These are phyloP conservation scores for Pythium dissotocum DNA, from an alignment of 352 stramenopile genomes.

Conservation along the genomic window DNA sequence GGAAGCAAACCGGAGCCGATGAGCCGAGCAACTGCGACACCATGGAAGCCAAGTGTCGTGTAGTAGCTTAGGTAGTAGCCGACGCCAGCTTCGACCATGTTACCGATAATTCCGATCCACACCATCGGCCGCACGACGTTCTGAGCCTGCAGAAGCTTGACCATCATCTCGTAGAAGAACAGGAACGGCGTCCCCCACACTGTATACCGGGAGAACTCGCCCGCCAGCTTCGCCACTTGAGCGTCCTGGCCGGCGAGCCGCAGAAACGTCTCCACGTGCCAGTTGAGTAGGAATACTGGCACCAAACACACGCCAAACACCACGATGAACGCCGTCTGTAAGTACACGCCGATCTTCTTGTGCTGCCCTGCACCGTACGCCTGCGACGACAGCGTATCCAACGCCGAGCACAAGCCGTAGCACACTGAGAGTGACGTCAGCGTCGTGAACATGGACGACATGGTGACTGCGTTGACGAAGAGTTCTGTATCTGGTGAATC, in stretches of 20 bases:
- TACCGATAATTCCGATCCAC: slow-evolving; percentile 49
- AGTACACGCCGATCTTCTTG: slow-evolving; percentile 74
- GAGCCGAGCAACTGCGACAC: slow-evolving; percentile 58
- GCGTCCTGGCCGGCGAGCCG: slow-evolving; percentile 49
- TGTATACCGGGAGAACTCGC: slow-evolving; percentile 55
- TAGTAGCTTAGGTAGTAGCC: slow-evolving; percentile 76
- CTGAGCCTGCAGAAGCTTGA: slow-evolving; percentile 71
- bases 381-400: slow-evolving; percentile 82
- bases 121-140: slow-evolving; percentile 71
- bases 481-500: slow-evolving; percentile 57
- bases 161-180: slow-evolving; percentile 72
- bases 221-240: slow-evolving; percentile 50
- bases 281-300: slow-evolving; percentile 60
- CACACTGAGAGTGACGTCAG: slow-evolving; percentile 54
- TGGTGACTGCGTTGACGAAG: slow-evolving; percentile 55
- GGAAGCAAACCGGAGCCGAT: slow-evolving; percentile 56
- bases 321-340: slow-evolving; percentile 67
- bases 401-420: slow-evolving; percentile 62
- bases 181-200: slow-evolving; percentile 72
- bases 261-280: slow-evolving; percentile 56
- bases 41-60: slow-evolving; percentile 63
- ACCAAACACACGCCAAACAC: slow-evolving; percentile 43
- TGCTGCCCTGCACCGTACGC: slow-evolving; percentile 58
- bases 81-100: slow-evolving; percentile 58
- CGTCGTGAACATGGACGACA: slow-evolving; percentile 80